A percentile compares a stretch with the other conserved stretches of the same genome.
Conservation (phyloP, 2,329 filamentous ascomycete genomes). For the Tolypocladium tropicale region DNA sequence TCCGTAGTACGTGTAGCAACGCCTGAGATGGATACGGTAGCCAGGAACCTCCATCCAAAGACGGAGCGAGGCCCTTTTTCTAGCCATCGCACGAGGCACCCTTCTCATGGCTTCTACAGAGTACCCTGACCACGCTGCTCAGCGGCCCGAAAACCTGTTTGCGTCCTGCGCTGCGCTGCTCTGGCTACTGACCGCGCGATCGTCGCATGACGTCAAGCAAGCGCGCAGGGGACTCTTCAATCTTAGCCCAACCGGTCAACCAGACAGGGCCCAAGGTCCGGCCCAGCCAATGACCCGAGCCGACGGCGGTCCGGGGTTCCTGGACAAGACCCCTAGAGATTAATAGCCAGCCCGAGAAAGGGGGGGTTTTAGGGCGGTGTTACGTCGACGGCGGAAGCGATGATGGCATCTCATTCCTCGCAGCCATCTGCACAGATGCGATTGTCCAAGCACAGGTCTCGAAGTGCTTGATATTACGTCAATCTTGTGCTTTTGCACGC, state of each 20-base stretch:
- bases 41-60: background rate
- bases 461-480: background rate
- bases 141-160: background rate
- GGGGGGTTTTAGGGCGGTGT: background rate
- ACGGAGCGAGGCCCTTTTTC: background rate
- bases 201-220: background rate
- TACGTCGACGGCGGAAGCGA: background rate
- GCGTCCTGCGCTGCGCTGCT: background rate
- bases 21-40: background rate
- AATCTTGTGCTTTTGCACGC: no score
- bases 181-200: background rate
- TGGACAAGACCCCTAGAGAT: background rate
- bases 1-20: no score
- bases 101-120: background rate
- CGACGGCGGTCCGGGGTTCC: background rate
- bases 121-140: background rate
- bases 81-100: background rate
- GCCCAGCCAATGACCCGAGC: background rate
- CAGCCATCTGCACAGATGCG: no score
- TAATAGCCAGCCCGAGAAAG: background rate
- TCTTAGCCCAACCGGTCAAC: background rate
- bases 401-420: background rate
- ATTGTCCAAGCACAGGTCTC: background rate
- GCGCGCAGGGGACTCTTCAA: background rate
- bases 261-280: background rate